Conservation (phyloP, 2,329 filamentous ascomycete genomes). For the Colletotrichum acutatum region DNA sequence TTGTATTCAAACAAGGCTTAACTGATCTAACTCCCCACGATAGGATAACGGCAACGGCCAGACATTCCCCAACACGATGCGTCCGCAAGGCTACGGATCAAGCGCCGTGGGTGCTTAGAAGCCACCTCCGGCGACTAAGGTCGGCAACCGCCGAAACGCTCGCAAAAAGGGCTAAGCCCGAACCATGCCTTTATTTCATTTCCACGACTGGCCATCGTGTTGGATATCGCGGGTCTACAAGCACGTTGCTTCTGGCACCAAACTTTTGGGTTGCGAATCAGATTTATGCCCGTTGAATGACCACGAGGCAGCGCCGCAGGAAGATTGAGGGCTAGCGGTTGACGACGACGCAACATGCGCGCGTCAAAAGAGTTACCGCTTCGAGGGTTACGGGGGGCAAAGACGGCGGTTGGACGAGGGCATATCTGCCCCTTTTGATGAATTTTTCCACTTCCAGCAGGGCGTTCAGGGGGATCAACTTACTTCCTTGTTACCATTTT, state of each 20-base stretch:
- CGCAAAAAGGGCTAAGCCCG: not conserved
- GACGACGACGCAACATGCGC: not conserved
- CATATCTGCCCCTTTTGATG: conserved; percentile 29
- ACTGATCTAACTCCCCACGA: conserved; percentile 52
- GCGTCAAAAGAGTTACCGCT: conserved; percentile 12
- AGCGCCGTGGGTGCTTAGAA: conserved; percentile 67
- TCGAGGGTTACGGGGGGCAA: conserved; percentile 7
- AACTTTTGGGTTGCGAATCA: conserved; percentile 15
- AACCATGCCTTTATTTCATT: not conserved
- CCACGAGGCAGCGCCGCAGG: conserved; percentile 7
- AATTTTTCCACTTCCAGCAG: conserved; percentile 32
- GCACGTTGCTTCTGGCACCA: not conserved
- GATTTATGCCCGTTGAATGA: conserved; percentile 3
- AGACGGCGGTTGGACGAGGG: conserved; percentile 11
- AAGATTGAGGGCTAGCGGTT: not conserved
- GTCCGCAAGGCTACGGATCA: conserved; percentile 66
- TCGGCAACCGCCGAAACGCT: not conserved
- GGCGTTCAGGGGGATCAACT: conserved; percentile 28
- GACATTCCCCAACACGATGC: conserved; percentile 55
- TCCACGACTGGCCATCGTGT: not conserved
- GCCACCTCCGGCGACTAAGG: not conserved
- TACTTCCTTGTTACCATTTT: conserved; percentile 6
- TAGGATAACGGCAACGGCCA: conserved; percentile 57
- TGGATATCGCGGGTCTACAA: not conserved
- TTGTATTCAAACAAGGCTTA: conserved; percentile 37